Evolutionary conservation across 352 stramenopile species (phyloP), one percentile per base, ranked within the genome.

Genomic region (Phytophthora ohioensis): DNA sequence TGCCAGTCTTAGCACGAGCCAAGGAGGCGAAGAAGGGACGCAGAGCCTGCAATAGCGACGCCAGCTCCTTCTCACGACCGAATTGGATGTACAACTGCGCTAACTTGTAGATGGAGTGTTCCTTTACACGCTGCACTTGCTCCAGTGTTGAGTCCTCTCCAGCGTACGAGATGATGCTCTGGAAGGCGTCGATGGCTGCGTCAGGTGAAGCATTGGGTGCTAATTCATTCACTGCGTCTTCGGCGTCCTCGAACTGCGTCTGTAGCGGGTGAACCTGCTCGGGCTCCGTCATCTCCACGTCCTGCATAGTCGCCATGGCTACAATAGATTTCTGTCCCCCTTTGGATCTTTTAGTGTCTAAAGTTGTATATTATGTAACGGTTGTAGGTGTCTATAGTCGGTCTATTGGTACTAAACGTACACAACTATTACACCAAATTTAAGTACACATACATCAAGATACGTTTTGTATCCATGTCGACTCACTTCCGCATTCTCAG

Each of bases 1-100:
- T 99, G 57, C 97, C 98, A 10, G 94, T 99, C 83, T 99, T 99
- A 45, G 98, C 97, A 73, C 99, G 99, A 39, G 97, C 97, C 17
- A 99, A 88, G 38, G 90, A 91, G 21, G 76, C 69, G 79, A 99
- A 99, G 76, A 99, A 99, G 17, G 93, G 84, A n/a, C 91, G 82
- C 58, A 97, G 87, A 32, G 92, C 92, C 57, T 91, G 82, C 56
- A 98, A 79, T 51, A 98, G 81, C 69, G 90, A 83, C 46, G 88
- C 83, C 11, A 98, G 78, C 66, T 95, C 90, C 82, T 84, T 97
- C 83, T 87, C 97, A 43, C 91, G 71, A 32, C 87, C 81, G 56
- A 87, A 88, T 52, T 94, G 85, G 73, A 97, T 98, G 76, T 97
- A 97, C 27, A 97, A 78, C 64, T 97, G 84, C 7, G 91, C 93